Evolutionary conservation across 2,329 filamentous ascomycete genomes (phyloP), one percentile per base, ranked within the genome.

Genomic region (Neopestalotiopsis clavispora): DNA sequence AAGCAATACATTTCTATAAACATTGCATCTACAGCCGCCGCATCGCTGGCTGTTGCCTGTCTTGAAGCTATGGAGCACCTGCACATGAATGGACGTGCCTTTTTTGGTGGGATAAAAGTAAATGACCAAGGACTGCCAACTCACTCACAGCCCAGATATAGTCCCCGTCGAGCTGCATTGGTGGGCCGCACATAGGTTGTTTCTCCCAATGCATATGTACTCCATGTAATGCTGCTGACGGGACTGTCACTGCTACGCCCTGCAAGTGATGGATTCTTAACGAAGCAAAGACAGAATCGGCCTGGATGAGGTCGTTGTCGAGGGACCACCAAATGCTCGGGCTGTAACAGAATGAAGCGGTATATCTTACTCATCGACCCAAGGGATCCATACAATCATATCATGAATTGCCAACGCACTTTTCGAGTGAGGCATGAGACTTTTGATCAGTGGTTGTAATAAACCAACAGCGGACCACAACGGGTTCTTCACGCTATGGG

Each of bases 61-160:
- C 45, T n/a, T 38, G 34, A 38, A 9, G 4, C 45, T 23, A 52
- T 52, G 45, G 45, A 52, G 45, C 17, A 6, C 9, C 20, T 17
- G 17, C 9, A 52, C 45, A 38, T 38, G 34, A 20, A 52, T 20
- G 45, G 13, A 10, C 57, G 13, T 59, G 30, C 20, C 23, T 23
- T 30, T 34, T 34, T 30, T 10, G 34, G 23, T 40, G 32, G 59
- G 12, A 34, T 12, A 34, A 20, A 34, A 20, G n/a, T 42, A 42
- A 62, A 45, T 64, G 40, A 64, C n/a, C 34, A 32, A 64, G 61
- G 61, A 64, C 61, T 64, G 61, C 61, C 61, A 64, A 28, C 61
- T 45, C 61, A 64, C 34, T 14, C 17, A 62, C 38, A 20, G n/a
- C 61, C 61, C 61, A 34, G 30, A 59, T n/a, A 52, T 52, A 14